A percentile compares a stretch with the other conserved stretches of the same genome.
Evolutionary conservation across 768 basidiomycete species (phyloP).

Genomic region (Podaxis sp.): DNA sequence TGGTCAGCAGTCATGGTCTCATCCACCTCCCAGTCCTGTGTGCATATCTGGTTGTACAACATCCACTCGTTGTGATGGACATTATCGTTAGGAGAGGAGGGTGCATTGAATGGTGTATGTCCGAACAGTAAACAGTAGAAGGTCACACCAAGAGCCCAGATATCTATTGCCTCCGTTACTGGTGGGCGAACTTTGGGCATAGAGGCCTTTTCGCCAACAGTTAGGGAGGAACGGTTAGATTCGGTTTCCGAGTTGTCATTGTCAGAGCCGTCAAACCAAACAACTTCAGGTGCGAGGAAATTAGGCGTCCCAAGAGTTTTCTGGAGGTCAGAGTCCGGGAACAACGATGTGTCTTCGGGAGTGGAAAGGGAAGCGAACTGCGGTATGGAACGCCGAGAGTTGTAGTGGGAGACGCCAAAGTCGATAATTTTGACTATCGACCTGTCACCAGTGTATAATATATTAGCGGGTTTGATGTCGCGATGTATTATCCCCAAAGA

Average conservation of each 20-base stretch:
- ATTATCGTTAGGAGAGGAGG: slow-evolving; percentile 33
- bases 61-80: slow-evolving; percentile 37
- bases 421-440: slow-evolving; percentile 85
- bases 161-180: slow-evolving; percentile 45
- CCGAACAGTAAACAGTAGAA: slow-evolving; percentile 49
- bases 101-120: slow-evolving; percentile 40
- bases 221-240: slow-evolving; percentile 17
- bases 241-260: slow-evolving; percentile 19
- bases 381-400: slow-evolving; percentile 11
- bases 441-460: slow-evolving; percentile 55
- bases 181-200: slow-evolving; percentile 33
- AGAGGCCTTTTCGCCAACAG: slow-evolving; percentile 17
- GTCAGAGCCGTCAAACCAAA: slow-evolving; percentile 38
- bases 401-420: slow-evolving; percentile 61
- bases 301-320: slow-evolving; percentile 43
- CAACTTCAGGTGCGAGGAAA: slow-evolving; percentile 45
- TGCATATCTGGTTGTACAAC: slow-evolving; percentile 41
- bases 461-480: slow-evolving; percentile 89
- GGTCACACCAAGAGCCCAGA: slow-evolving; percentile 49
- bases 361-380: slow-evolving; percentile 13
- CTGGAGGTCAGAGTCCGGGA: slow-evolving; percentile 37
- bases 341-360: slow-evolving; percentile 31
- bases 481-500: slow-evolving; percentile 73
- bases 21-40: slow-evolving; percentile 38
- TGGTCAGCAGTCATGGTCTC: slow-evolving; percentile 39